These are phyloP conservation scores for Penicillium italicum DNA, from an alignment of 2,329 filamentous ascomycete species.

Conservation along the genomic window DNA sequence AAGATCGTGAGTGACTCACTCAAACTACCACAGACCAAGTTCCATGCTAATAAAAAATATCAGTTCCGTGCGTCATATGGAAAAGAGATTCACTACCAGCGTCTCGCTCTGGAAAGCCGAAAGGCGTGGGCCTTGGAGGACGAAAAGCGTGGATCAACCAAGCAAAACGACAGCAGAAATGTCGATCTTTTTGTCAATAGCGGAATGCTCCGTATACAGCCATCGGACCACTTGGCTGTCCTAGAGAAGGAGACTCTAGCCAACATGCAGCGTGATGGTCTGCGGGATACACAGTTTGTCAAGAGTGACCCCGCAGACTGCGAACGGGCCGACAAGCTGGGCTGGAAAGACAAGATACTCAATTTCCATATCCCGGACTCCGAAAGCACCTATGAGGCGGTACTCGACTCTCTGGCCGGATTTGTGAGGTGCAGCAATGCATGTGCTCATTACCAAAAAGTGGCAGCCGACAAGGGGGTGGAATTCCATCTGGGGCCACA, in stretches of 20 bases:
- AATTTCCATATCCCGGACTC: slow-evolving; percentile 12
- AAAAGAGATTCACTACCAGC: slow-evolving; percentile 16
- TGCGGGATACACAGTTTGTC: slow-evolving; percentile 16
- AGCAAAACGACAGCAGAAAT: slow-evolving; percentile 7
- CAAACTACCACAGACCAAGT: too few species aligned
- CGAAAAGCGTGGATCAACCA: slow-evolving; percentile 8
- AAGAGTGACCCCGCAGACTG: slow-evolving; percentile 13
- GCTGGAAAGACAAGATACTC: slow-evolving; percentile 18
- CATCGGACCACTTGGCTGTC: slow-evolving; percentile 6
- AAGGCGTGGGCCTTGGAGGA: slow-evolving; percentile 12
- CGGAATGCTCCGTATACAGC: slow-evolving; percentile 19
- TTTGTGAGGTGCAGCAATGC: slow-evolving; percentile 17
- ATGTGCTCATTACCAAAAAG: slow-evolving; percentile 15
- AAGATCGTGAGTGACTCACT: slow-evolving; percentile 14
- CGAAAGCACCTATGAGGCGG: slow-evolving; percentile 10
- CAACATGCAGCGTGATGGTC: slow-evolving; percentile 17
- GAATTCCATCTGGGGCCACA: slow-evolving; percentile 26
- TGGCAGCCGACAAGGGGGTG: slow-evolving; percentile 25
- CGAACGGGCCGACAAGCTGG: slow-evolving; percentile 8
- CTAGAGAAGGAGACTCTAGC: slow-evolving; percentile 18
- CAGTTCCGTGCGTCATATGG: slow-evolving; percentile 20
- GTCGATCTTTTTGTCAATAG: slow-evolving; percentile 13
- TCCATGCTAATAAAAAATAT: neutral
- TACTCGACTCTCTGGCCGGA: slow-evolving; percentile 14
- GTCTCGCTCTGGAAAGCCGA: slow-evolving; percentile 17